Conservation (phyloP, 192 early-diverging fungal species). For the Phycomyces blakesleeanus region DNA sequence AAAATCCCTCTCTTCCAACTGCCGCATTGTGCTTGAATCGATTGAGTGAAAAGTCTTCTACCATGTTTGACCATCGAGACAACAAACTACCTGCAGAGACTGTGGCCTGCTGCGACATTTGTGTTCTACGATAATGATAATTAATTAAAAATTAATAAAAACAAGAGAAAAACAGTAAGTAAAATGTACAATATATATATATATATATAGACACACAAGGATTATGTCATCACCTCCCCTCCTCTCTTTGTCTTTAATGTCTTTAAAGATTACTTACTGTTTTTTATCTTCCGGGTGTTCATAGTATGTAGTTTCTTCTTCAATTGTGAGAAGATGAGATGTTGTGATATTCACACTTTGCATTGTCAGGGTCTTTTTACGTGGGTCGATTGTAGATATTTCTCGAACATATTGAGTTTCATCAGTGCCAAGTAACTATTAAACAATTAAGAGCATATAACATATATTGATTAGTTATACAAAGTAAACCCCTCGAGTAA, state of each 20-base stretch:
- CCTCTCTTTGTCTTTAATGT: too few relatives aligned
- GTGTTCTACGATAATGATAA: conserved; percentile 39
- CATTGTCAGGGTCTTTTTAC: conserved; percentile 66
- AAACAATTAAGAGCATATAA: neutral
- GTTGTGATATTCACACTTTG: conserved; percentile 82
- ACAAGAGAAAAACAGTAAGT: neutral
- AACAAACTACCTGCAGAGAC: conserved; percentile 76
- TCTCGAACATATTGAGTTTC: conserved; percentile 85
- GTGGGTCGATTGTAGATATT: conserved; percentile 83
- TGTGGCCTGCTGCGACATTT: conserved; percentile 81
- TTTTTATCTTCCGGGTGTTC: conserved; percentile 53
- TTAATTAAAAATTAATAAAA: neutral
- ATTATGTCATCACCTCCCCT: conserved; percentile 40
- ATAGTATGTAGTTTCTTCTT: conserved; percentile 82
- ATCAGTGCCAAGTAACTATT: conserved; percentile 61
- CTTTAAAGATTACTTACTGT: conserved; percentile 32
- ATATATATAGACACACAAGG: too few relatives aligned
- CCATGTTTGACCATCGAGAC: conserved; percentile 58
- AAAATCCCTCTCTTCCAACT: conserved; percentile 79
- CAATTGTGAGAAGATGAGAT: conserved; percentile 76
- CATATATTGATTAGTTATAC: too few relatives aligned
- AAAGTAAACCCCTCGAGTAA: too few relatives aligned
- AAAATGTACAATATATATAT: neutral
- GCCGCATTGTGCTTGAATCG: conserved; percentile 89
- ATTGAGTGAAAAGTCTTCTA: conserved; percentile 83